phyloP scores from a whole-genome alignment of 2,329 filamentous ascomycete genomes.

The Ceratocystis variospora region DNA sequence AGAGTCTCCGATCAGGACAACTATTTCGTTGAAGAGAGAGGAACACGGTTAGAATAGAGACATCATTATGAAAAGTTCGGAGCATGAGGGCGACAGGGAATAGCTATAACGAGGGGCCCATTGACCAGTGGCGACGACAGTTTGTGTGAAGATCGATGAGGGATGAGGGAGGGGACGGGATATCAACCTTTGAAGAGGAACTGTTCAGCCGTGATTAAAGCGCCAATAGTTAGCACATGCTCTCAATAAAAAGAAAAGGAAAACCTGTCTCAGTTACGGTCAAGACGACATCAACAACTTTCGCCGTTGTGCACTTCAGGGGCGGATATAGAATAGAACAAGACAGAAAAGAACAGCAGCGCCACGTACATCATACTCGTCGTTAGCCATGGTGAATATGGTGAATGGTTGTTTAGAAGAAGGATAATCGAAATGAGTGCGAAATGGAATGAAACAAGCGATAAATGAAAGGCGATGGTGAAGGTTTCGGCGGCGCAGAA shows the following conservation, averaged over 20 bases:
- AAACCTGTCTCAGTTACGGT: not conserved
- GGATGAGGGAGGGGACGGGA: conserved; percentile 22
- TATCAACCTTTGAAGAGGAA: conserved; percentile 92
- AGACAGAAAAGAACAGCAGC: conserved; percentile 20
- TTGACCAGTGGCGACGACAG: not conserved
- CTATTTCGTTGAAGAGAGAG: conserved; percentile 33
- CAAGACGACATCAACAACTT: not conserved
- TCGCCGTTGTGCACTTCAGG: not conserved
- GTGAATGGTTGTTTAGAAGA: conserved; percentile 26
- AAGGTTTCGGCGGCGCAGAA: conserved; percentile 1
- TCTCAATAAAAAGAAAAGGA: conserved; percentile 19
- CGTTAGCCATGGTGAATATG: conserved; percentile 89
- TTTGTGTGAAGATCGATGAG: conserved; percentile 14
- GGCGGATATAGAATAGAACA: conserved; percentile 25
- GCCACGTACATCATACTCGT: conserved; percentile 85
- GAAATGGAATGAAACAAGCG: conserved; percentile 9
- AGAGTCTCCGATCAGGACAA: conserved; percentile 97
- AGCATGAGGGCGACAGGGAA: conserved; percentile 15
- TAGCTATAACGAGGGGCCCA: conserved; percentile 18
- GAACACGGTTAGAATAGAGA: conserved; percentile 23
- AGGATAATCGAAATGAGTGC: conserved; percentile 12
- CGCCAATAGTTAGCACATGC: too few species aligned
- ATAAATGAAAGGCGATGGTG: conserved; percentile 15
- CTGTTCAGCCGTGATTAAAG: conserved; percentile 33
- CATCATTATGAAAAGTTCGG: conserved; percentile 7